Percentiles rank a stretch among this genome's conserved stretches.
These are phyloP conservation scores for Plantago coronopus DNA, from an alignment of 305 asterid genomes.

Conservation along the genomic window DNA sequence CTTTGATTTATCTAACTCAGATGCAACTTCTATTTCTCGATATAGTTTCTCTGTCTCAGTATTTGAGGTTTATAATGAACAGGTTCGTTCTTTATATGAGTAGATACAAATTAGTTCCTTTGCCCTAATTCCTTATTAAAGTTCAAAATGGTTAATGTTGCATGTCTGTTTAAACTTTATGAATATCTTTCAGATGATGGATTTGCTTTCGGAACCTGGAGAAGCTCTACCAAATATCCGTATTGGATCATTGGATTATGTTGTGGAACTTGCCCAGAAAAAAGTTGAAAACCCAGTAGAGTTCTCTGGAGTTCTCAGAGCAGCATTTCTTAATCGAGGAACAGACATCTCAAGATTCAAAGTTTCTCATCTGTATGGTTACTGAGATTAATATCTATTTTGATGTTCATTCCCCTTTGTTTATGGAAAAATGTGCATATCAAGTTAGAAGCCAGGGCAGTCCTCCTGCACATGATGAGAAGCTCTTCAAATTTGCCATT, in stretches of 20 bases:
- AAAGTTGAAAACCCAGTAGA: slow-evolving; percentile 87
- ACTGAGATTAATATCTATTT: slow-evolving; percentile 20
- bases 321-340: slow-evolving; percentile 77
- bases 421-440: too few species aligned
- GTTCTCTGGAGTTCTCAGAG: slow-evolving; percentile 77
- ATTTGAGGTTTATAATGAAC: slow-evolving; percentile 86
- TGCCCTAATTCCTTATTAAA: slow-evolving; percentile 12
- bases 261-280: slow-evolving; percentile 74
- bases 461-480: too few species aligned
- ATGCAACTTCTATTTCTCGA: slow-evolving; percentile 80
- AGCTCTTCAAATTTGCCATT: too few species aligned
- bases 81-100: slow-evolving; percentile 47
- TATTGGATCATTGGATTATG: slow-evolving; percentile 57
- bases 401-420: neutral
- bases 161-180: slow-evolving; percentile 21
- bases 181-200: slow-evolving; percentile 59
- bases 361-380: slow-evolving; percentile 88
- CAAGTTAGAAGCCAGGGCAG: too few species aligned
- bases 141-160: slow-evolving; percentile 19
- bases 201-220: slow-evolving; percentile 75
- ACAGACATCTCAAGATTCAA: slow-evolving; percentile 55
- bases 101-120: slow-evolving; percentile 5
- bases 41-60: slow-evolving; percentile 79
- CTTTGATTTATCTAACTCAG: slow-evolving; percentile 93
- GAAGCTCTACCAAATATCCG: slow-evolving; percentile 52